Evolutionary conservation across 83 land plant genomes (phyloP), one percentile per base, ranked within the genome.

Genomic region (Larix sibirica): DNA sequence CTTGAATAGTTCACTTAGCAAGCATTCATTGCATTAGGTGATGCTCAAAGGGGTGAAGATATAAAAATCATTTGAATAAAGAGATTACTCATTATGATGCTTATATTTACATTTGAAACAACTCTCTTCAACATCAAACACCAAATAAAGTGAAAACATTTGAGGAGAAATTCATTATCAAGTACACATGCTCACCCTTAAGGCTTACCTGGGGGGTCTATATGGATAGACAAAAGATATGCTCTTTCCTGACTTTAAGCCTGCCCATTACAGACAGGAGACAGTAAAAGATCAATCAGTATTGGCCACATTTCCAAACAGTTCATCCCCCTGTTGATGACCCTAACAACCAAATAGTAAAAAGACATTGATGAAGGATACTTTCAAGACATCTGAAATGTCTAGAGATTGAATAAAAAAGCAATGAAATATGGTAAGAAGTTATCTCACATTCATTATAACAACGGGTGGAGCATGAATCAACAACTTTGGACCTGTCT

Each of bases 381-480:
- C 71, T 31, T 36, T 28, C 6, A 31, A 26, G 33, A 67, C 40
- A 31, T 67, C 38, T 28, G 28, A 13, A 67, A 31, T 31, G 9
- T 67, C 5, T 14, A 65, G 10, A 66, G 70, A 28, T 40, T 12
- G 16, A 67, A 26, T 31, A 67, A 28, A 18, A 67, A 67, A 31
- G 13, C 40, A 67, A 67, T 67, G 71, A 4, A 31, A 50, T 60
- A 17, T 42, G 14, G 31, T 60, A 77, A 69, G 20, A 81, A n/a
- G 36, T n/a, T 58, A 38, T 38, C 81, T 81, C 50, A 81, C 83
- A 81, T 69, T 81, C 83, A 31, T 81, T 66, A 23, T 31, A 81
- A 64, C 83, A 81, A 8, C 44, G 80, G 58, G 33, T 12, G 31
- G 80, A 68, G 73, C 83, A 81, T 28, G 83, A 38, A 20, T 69